Evolutionary conservation across 208 protist genomes (phyloP).

Genomic region (Crithidia fasciculata): DNA sequence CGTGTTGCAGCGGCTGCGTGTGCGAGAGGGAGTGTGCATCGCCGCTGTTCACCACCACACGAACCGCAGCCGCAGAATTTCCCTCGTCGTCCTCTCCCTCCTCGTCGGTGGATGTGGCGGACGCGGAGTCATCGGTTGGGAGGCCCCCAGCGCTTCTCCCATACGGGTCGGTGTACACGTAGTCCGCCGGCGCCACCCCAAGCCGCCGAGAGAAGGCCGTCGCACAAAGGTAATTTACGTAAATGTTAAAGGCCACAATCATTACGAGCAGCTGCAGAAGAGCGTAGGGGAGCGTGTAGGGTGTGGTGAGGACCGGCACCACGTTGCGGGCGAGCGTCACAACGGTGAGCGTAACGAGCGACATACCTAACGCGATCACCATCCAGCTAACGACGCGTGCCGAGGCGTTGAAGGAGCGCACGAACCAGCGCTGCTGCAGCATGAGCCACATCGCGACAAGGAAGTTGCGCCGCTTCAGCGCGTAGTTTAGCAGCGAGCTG

Average conservation of each 20-base stretch:
- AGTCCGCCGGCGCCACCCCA: conserved; percentile 27
- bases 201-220: conserved; percentile 46
- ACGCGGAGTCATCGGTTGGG: conserved; percentile 22
- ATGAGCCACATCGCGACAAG: conserved; percentile 30
- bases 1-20: not conserved
- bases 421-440: conserved; percentile 38
- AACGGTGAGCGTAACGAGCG: conserved; percentile 61
- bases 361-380: conserved; percentile 48
- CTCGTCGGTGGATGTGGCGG: not conserved
- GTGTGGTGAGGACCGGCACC: conserved; percentile 48
- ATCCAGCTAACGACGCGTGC: conserved; percentile 29
- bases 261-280: conserved; percentile 43
- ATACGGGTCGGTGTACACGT: conserved; percentile 21
- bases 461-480: conserved; percentile 29
- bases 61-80: not conserved
- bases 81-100: not conserved
- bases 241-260: conserved; percentile 63
- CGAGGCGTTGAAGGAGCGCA: conserved; percentile 14
- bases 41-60: not conserved
- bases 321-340: conserved; percentile 47
- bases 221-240: conserved; percentile 71
- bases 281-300: conserved; percentile 30
- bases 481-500: conserved; percentile 23
- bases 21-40: not conserved
- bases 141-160: not conserved